Evolutionary conservation across 2,329 filamentous ascomycete species (phyloP), one percentile per base, ranked within the genome.

Genomic region (Alternaria triticimaculans): DNA sequence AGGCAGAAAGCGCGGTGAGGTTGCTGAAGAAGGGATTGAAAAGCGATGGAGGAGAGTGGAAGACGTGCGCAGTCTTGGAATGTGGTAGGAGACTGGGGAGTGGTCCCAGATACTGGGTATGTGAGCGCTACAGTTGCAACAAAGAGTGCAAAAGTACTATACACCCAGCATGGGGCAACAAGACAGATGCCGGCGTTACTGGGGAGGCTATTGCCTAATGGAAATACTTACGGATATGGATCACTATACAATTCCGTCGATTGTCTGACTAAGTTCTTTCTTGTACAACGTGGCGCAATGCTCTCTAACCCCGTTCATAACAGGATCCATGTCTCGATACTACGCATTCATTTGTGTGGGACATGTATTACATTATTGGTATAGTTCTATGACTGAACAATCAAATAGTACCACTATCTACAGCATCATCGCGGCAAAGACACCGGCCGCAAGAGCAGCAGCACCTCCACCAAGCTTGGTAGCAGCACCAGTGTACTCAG

Each of bases 101-200:
- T 3, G 73, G 72, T 4, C 69, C 70, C 2, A 68, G 69, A 44
- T 76, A 71, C 68, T 76, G 74, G 74, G 63, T 77, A 20, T 74
- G 72, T 20, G 21, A 10, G 5, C 1, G 0, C 1, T 23, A 25
- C 1, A 2, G 1, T 5, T 75, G 74, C 64, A 9, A 41, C 12
- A 66, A 60, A 44, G 73, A 71, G 30, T 71, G 69, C 23, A 58
- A 15, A 14, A 68, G 65, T 54, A 20, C 20, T 25, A 8, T 71
- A 18, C 68, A 72, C 41, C 44, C 55, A 49, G 62, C 64, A 23
- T 70, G 66, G 65, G 61, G 23, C 7, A 21, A 11, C 0, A 59
- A 64, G 20, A n/a, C 23, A 4, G 33, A 10, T 12, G 41, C 49
- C 3, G 49, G 28, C 5, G 44, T 14, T 21, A 30, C 30, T 37